These are phyloP conservation scores for Brassica rapa DNA, from an alignment of 345 rosid species.

Conservation along the genomic window DNA sequence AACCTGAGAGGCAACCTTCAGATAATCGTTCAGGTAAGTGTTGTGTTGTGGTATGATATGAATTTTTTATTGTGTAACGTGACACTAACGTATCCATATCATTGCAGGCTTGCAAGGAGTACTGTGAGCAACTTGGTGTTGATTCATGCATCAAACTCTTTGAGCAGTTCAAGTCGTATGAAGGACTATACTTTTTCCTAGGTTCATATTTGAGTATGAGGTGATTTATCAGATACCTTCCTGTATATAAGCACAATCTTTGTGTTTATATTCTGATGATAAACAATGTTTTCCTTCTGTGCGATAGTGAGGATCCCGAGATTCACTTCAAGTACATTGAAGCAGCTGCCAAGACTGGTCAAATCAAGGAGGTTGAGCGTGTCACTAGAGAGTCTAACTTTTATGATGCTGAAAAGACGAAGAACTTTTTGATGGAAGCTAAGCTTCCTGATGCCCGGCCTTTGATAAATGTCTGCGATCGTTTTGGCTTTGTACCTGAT, in stretches of 20 bases:
- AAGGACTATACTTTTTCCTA: constrained; percentile 94
- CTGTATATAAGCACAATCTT: constrained; percentile 17
- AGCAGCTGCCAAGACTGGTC: constrained; percentile 95
- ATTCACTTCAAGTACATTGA: constrained; percentile 98
- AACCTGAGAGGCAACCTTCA: constrained; percentile 97
- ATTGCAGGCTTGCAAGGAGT: constrained; percentile 93
- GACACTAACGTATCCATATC: constrained; percentile 33
- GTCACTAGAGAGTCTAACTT: constrained; percentile 97
- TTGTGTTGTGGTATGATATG: constrained; percentile 26
- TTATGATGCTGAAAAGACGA: constrained; percentile 95
- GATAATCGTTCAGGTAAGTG: constrained; percentile 93
- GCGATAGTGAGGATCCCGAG: constrained; percentile 95
- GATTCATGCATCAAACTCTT: constrained; percentile 91
- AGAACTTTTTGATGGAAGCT: constrained; percentile 98
- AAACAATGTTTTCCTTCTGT: constrained; percentile 24
- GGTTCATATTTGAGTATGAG: constrained; percentile 98
- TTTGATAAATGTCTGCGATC: constrained; percentile 96
- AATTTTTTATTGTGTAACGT: neutral
- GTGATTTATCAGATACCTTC: constrained; percentile 44
- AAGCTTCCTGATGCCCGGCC: constrained; percentile 99
- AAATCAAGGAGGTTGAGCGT: constrained; percentile 99
- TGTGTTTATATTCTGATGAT: constrained; percentile 4
- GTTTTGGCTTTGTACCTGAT: constrained; percentile 98
- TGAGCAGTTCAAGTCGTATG: constrained; percentile 98
- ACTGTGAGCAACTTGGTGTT: constrained; percentile 96